Percentiles rank a stretch among this genome's conserved stretches.
Conservation (phyloP, 2,329 filamentous ascomycete genomes). For the Colletotrichum karsti region DNA sequence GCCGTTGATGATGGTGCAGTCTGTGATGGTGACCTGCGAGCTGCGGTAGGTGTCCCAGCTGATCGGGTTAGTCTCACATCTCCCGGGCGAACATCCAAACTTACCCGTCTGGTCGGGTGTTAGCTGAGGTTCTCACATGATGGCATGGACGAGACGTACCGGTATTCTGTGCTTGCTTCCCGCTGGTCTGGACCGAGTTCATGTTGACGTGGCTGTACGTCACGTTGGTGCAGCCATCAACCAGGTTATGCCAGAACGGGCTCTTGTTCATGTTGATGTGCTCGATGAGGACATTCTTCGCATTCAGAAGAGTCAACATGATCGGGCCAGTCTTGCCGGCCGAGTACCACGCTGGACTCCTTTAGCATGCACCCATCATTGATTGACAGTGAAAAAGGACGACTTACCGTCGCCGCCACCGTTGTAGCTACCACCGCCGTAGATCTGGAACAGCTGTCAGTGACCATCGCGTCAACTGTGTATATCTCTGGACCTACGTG, state of each 20-base stretch:
- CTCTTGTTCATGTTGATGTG: slow-evolving; percentile 61
- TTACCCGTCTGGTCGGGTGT: not conserved
- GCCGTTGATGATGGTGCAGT: slow-evolving; percentile 70
- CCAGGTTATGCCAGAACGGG: not conserved
- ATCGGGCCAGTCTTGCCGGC: slow-evolving; percentile 15
- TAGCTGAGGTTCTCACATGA: not conserved
- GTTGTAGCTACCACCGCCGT: slow-evolving; percentile 56
- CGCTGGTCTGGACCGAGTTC: slow-evolving; percentile 57
- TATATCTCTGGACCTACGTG: slow-evolving; percentile 42
- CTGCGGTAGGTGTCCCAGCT: slow-evolving; percentile 72
- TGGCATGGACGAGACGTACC: not conserved
- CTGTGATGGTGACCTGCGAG: slow-evolving; percentile 70
- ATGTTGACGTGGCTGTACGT: not conserved
- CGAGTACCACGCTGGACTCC: slow-evolving; percentile 50
- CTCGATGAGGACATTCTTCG: slow-evolving; percentile 72
- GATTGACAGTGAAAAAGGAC: slow-evolving; percentile 62
- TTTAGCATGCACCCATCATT: slow-evolving; percentile 56
- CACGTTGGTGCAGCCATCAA: not conserved
- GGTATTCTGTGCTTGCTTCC: slow-evolving; percentile 46
- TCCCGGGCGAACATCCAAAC: no score
- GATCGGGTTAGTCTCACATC: slow-evolving; percentile 62
- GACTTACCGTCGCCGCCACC: slow-evolving; percentile 70
- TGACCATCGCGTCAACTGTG: fast-evolving
- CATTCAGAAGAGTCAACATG: slow-evolving; percentile 64
- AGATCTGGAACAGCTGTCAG: slow-evolving; percentile 48